Percentiles rank a stretch among this genome's conserved stretches.
Conservation (phyloP, 768 basidiomycete genomes). For the Xanthoconium stramineum region DNA sequence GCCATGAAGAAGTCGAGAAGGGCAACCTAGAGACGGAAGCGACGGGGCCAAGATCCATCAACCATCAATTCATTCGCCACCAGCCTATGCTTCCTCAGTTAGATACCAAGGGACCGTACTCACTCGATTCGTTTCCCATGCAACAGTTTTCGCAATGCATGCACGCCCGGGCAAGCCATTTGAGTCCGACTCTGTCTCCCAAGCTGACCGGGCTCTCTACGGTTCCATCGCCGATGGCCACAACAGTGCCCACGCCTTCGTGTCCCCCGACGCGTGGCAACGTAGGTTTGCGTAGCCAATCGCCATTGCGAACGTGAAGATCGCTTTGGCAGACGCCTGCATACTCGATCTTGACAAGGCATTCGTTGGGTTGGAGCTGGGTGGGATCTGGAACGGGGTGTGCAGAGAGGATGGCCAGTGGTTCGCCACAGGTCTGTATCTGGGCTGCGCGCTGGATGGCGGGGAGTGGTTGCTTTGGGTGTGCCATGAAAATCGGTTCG, state of each 20-base stretch:
- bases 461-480: slow-evolving; percentile 7
- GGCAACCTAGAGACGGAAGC: slow-evolving; percentile 11
- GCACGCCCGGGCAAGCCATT: slow-evolving; percentile 41
- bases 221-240: slow-evolving; percentile 40
- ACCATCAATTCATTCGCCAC: neutral
- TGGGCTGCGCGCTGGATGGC: slow-evolving; percentile 27
- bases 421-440: slow-evolving; percentile 14
- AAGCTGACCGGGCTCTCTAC: slow-evolving; percentile 29
- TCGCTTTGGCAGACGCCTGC: slow-evolving; percentile 44
- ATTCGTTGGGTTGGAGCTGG: slow-evolving; percentile 23
- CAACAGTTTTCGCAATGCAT: slow-evolving; percentile 41
- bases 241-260: slow-evolving; percentile 45
- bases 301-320: slow-evolving; percentile 38
- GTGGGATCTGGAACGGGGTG: slow-evolving; percentile 18
- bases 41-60: neutral
- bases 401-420: slow-evolving; percentile 7
- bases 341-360: slow-evolving; percentile 41
- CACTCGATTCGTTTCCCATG: slow-evolving; percentile 33
- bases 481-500: neutral
- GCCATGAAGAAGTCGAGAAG: slow-evolving; percentile 21
- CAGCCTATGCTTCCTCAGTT: neutral
- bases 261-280: slow-evolving; percentile 42
- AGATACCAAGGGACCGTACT: neutral
- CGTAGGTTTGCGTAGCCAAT: slow-evolving; percentile 29
- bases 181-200: slow-evolving; percentile 43